A percentile compares a stretch with the other conserved stretches of the same genome.
Evolutionary conservation across 148 eudicot species (phyloP).

Genomic region (Chenopodium album): DNA sequence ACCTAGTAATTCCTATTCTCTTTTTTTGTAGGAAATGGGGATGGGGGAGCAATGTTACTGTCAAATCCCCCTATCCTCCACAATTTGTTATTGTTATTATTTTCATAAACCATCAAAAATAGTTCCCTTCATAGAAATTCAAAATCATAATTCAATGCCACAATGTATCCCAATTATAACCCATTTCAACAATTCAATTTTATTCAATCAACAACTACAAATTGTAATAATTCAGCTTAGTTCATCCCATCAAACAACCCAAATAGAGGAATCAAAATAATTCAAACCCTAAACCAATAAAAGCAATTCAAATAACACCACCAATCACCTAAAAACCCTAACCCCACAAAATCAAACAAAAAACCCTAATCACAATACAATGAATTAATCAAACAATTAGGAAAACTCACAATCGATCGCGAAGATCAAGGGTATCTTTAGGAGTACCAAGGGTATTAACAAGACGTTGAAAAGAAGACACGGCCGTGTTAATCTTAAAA

Average conservation of each 20-base stretch:
- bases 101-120: background rate
- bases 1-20: background rate
- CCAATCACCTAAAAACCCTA: background rate
- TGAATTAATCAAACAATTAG: background rate
- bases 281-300: background rate
- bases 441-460: slow-evolving; percentile 61
- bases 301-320: background rate
- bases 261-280: background rate
- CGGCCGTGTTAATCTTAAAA: slow-evolving; percentile 60
- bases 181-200: background rate
- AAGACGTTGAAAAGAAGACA: slow-evolving; percentile 49
- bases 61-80: background rate
- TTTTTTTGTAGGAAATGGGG: background rate
- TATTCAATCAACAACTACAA: background rate
- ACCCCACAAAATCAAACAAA: background rate
- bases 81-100: background rate
- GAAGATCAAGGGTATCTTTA: slow-evolving; percentile 59
- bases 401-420: slow-evolving; percentile 45
- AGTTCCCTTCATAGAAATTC: background rate
- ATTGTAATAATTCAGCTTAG: background rate
- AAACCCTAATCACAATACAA: background rate
- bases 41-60: background rate
- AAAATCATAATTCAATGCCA: background rate
- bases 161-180: background rate
- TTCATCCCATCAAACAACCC: no score